A percentile compares a stretch with the other conserved stretches of the same genome.
Evolutionary conservation across 2,329 filamentous ascomycete species (phyloP).

Genomic region (Trichoderma sp.): DNA sequence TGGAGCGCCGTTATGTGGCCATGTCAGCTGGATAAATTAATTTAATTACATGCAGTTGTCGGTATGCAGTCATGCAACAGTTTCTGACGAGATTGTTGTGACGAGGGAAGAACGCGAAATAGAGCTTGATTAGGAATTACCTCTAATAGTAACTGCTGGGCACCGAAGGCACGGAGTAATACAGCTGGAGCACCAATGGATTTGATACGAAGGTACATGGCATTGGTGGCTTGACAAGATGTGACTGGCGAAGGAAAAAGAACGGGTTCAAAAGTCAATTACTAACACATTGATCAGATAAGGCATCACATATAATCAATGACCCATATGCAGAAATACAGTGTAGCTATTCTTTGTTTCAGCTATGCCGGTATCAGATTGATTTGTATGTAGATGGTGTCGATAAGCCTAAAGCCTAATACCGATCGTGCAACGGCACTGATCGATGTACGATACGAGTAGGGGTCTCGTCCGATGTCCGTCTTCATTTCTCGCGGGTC

Average conservation of each 20-base stretch:
- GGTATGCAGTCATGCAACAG: background rate
- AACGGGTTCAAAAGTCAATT: background rate
- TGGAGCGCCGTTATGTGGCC: background rate
- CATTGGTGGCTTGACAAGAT: background rate
- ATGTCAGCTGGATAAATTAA: conserved; percentile 3
- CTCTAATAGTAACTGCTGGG: background rate
- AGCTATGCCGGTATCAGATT: background rate
- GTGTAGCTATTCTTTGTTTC: background rate
- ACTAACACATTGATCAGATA: background rate
- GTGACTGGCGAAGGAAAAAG: background rate
- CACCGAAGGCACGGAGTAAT: too few species aligned
- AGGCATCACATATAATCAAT: background rate
- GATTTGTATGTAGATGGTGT: background rate
- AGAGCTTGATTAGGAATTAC: background rate
- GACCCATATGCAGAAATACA: too few species aligned
- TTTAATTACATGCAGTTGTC: background rate
- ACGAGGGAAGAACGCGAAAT: background rate
- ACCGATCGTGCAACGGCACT: background rate
- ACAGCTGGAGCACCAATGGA: too few species aligned
- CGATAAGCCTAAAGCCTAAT: conserved; percentile 1
- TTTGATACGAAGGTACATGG: background rate
- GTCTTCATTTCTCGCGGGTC: background rate
- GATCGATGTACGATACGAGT: background rate
- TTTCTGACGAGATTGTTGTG: background rate
- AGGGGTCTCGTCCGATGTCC: background rate